Conservation (phyloP, 1,284 basidiomycete species). For the Ustilago sp. region DNA sequence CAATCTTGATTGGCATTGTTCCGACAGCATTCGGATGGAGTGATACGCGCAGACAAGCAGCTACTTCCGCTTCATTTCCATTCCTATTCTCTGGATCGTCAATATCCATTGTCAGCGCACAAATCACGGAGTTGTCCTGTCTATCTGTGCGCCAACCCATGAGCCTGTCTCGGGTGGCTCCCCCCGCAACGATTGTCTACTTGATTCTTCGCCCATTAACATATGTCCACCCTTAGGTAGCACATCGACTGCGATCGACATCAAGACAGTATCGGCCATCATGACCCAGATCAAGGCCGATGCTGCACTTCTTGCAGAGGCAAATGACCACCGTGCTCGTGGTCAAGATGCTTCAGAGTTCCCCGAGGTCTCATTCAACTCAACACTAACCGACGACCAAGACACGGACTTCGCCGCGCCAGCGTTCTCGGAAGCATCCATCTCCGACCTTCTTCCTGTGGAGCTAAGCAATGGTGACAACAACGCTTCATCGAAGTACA, state of each 20-base stretch:
- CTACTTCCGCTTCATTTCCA: background rate
- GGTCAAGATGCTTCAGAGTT: slow-evolving; percentile 19
- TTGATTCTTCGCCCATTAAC: background rate
- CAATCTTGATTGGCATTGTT: slow-evolving; percentile 1
- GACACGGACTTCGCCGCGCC: slow-evolving; percentile 13
- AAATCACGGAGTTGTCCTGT: background rate
- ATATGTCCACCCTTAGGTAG: slow-evolving; percentile 2
- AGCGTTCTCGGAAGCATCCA: slow-evolving; percentile 10
- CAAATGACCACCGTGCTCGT: background rate
- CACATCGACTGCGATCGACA: background rate
- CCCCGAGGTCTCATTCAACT: slow-evolving; percentile 28
- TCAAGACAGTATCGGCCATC: slow-evolving; percentile 9
- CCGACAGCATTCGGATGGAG: slow-evolving; percentile 1
- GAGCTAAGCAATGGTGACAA: slow-evolving; percentile 7
- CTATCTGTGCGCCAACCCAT: background rate
- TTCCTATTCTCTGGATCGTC: background rate
- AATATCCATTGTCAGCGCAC: background rate
- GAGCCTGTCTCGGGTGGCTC: background rate
- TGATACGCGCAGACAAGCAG: background rate
- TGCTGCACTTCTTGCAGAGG: slow-evolving; percentile 5
- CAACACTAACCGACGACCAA: slow-evolving; percentile 14
- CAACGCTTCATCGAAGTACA: background rate
- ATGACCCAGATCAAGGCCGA: slow-evolving; percentile 24
- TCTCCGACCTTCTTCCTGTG: background rate
- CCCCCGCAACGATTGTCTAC: background rate